These are phyloP conservation scores for Tuber borchii DNA, from an alignment of 495 filamentous ascomycete species.

Conservation along the genomic window DNA sequence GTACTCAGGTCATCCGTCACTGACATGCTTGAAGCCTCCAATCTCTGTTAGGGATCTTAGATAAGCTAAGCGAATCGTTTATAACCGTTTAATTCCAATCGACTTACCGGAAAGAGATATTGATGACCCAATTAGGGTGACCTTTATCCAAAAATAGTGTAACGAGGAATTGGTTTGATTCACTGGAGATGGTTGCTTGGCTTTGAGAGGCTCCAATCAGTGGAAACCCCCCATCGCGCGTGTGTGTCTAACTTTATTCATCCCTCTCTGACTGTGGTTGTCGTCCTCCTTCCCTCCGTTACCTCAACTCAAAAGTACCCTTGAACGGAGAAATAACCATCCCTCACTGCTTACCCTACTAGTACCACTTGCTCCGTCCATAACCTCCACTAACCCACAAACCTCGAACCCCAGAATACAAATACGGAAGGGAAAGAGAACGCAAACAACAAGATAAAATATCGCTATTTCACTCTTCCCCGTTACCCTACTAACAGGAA, in stretches of 20 bases:
- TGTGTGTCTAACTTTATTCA: neutral
- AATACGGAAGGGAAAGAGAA: neutral
- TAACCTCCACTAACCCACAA: neutral
- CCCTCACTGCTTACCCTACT: neutral
- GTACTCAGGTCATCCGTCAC: neutral
- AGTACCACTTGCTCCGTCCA: neutral
- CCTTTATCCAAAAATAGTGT: neutral
- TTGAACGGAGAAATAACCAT: neutral
- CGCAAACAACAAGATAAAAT: neutral
- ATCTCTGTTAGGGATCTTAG: neutral
- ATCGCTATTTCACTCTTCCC: neutral
- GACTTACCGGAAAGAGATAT: neutral
- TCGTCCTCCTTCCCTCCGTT: neutral
- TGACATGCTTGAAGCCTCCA: neutral
- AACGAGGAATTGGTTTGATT: neutral
- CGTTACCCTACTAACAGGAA: neutral
- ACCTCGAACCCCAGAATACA: neutral
- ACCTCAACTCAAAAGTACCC: neutral
- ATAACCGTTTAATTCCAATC: neutral
- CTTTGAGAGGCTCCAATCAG: neutral
- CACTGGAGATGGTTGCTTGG: neutral
- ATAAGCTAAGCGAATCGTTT: neutral
- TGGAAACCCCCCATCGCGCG: neutral
- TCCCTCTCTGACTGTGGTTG: neutral
- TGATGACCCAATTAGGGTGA: neutral